Evolutionary conservation across 306 rosid genomes (phyloP).

Genomic region (Hippophae tibetana): DNA sequence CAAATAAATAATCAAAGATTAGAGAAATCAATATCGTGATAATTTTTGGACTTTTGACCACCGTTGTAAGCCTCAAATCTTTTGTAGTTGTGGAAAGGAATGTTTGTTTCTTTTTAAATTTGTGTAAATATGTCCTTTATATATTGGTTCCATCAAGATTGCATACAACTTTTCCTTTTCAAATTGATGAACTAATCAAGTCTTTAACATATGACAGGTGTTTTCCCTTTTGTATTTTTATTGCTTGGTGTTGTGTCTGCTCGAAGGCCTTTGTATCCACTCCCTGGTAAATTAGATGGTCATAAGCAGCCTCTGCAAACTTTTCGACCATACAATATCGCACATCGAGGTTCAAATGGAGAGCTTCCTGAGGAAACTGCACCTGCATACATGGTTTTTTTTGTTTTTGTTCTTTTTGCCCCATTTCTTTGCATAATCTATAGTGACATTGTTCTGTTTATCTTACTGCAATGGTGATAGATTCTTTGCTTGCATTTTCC

Average conservation of each 20-base stretch:
- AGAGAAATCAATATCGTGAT: background rate
- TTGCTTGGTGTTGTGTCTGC: slow-evolving; percentile 44
- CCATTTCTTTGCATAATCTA: background rate
- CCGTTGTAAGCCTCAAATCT: background rate
- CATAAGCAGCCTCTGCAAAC: slow-evolving; percentile 53
- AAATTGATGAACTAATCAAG: background rate
- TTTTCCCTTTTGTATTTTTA: slow-evolving; percentile 29
- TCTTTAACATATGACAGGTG: slow-evolving; percentile 32
- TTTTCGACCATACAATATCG: slow-evolving; percentile 64
- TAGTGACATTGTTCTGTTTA: background rate
- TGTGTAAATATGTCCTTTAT: background rate
- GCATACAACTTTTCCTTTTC: background rate
- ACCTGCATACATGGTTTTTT: slow-evolving; percentile 58
- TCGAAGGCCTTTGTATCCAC: slow-evolving; percentile 60
- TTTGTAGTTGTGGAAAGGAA: background rate
- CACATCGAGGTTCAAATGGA: slow-evolving; percentile 94
- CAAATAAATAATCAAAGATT: no score
- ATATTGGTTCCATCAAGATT: background rate
- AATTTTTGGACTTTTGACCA: background rate
- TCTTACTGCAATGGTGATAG: no score
- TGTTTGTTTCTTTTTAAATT: no score
- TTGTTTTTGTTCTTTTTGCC: background rate
- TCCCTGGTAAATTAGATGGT: slow-evolving; percentile 36
- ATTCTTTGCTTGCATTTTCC: no score
- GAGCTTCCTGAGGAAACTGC: slow-evolving; percentile 89